Conservation (phyloP, 306 rosid genomes). For the Cicer judaicum region DNA sequence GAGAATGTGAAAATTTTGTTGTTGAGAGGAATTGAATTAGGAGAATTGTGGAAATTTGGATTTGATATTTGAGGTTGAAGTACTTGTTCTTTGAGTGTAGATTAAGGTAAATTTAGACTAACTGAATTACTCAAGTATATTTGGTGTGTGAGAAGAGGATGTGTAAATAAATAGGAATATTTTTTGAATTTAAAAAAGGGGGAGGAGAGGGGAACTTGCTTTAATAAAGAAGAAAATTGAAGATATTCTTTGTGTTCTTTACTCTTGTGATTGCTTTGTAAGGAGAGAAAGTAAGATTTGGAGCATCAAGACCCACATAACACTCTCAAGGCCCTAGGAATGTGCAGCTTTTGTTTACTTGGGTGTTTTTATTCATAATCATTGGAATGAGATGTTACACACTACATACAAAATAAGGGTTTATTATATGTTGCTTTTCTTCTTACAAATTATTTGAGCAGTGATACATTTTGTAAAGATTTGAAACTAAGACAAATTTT, state of each 20-base stretch:
- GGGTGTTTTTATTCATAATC: conserved; percentile 43
- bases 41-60: conserved; percentile 31
- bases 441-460: conserved; percentile 3
- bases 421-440: conserved; percentile 36
- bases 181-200: conserved; percentile 55
- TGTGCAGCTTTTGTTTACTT: conserved; percentile 58
- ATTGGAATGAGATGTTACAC: conserved; percentile 37
- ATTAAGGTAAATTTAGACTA: conserved; percentile 51
- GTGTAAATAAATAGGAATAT: conserved; percentile 46
- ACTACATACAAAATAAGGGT: conserved; percentile 20
- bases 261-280: conserved; percentile 64
- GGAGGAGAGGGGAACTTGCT: conserved; percentile 58
- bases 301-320: conserved; percentile 42
- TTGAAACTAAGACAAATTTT: not conserved
- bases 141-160: conserved; percentile 45
- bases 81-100: conserved; percentile 72
- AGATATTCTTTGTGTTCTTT: conserved; percentile 63
- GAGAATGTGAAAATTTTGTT: conserved; percentile 27
- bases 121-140: conserved; percentile 55
- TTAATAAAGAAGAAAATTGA: conserved; percentile 64
- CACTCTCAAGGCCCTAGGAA: conserved; percentile 53
- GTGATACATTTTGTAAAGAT: conserved; percentile 4
- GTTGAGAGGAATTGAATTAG: conserved; percentile 2
- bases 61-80: conserved; percentile 41
- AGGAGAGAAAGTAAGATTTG: conserved; percentile 77